These are phyloP conservation scores for Mucuna pruriens DNA, from an alignment of 306 rosid genomes.

Conservation along the genomic window DNA sequence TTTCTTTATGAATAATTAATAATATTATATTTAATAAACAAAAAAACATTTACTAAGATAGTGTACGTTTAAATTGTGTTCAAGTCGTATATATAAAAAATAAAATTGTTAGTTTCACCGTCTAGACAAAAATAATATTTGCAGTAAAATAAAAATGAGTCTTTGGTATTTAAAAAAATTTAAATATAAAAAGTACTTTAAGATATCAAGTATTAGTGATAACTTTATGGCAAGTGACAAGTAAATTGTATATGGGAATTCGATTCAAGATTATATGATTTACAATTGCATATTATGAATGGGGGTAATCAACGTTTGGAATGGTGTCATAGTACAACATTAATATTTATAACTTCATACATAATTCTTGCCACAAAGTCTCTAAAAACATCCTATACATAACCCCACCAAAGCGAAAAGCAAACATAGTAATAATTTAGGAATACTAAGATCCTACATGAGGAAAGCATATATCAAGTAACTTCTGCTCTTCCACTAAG, in stretches of 20 bases:
- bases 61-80: too few species aligned
- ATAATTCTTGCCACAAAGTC: slow-evolving; percentile 24
- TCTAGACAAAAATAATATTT: background rate
- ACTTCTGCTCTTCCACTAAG: slow-evolving; percentile 60
- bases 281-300: background rate
- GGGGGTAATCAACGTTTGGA: background rate
- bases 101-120: too few species aligned
- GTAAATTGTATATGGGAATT: background rate
- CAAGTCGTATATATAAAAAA: too few species aligned
- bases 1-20: too few species aligned
- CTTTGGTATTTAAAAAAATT: background rate
- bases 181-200: background rate
- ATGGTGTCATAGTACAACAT: background rate
- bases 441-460: slow-evolving; percentile 38
- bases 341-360: slow-evolving; percentile 15
- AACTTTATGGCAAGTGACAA: background rate
- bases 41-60: too few species aligned
- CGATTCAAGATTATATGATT: background rate
- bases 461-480: slow-evolving; percentile 57
- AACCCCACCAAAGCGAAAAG: slow-evolving; percentile 37
- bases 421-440: background rate
- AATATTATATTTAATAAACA: too few species aligned
- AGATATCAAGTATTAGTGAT: background rate
- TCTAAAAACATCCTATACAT: slow-evolving; percentile 27
- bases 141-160: background rate